Percentiles rank a stretch among this genome's conserved stretches.
Evolutionary conservation across 2,329 filamentous ascomycete genomes (phyloP).

Genomic region (Claviceps sp.): DNA sequence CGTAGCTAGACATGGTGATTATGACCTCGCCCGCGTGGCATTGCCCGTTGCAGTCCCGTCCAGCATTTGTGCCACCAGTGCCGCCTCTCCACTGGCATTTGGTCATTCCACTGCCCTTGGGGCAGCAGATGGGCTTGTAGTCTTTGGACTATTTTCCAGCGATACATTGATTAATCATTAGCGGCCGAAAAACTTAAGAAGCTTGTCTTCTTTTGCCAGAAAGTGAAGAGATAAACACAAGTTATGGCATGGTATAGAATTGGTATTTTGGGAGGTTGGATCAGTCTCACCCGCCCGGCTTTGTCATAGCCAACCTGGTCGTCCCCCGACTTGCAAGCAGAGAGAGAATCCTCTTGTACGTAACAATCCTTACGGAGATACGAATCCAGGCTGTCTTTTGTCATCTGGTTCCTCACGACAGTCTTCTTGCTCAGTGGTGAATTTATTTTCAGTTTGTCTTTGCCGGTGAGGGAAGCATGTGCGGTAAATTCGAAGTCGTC

Average conservation of each 20-base stretch:
- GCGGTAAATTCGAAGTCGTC: background rate
- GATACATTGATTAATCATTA: background rate
- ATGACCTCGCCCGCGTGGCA: slow-evolving; percentile 7
- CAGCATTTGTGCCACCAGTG: background rate
- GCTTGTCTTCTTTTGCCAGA: too few species aligned
- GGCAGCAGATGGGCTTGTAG: slow-evolving; percentile 7
- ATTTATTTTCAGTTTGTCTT: background rate
- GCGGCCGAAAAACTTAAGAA: background rate
- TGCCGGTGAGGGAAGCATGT: background rate
- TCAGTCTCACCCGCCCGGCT: background rate
- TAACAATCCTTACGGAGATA: background rate
- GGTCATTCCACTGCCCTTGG: background rate
- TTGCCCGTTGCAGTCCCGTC: slow-evolving; percentile 7
- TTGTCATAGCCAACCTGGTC: background rate
- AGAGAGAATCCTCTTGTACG: slow-evolving; percentile 1
- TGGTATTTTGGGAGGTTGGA: background rate
- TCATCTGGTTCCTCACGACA: background rate
- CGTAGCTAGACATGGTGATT: slow-evolving; percentile 3
- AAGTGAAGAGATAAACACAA: too few species aligned
- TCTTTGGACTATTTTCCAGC: background rate
- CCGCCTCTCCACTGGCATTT: slow-evolving; percentile 7
- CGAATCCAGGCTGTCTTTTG: background rate
- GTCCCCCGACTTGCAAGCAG: background rate
- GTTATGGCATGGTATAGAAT: too few species aligned
- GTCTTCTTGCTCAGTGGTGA: background rate